Conservation (phyloP, 73 alveolate genomes). For the Vitrella brassicaformis region DNA sequence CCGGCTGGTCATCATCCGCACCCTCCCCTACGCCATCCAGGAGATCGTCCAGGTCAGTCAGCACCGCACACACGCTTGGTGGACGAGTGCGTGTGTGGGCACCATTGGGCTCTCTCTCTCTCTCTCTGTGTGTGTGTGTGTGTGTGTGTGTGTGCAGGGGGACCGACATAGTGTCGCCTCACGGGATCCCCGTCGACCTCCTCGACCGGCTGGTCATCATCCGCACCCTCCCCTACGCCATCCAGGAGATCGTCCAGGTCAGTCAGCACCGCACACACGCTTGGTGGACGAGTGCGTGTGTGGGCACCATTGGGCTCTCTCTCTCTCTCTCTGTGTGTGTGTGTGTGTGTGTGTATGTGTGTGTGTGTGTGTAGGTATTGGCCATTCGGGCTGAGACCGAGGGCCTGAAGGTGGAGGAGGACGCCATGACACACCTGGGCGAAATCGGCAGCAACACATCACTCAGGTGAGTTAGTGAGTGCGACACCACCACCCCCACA, state of each 20-base stretch:
- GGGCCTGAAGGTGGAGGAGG: conserved; percentile 83
- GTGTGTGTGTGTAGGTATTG: conserved; percentile 9
- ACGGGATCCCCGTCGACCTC: conserved; percentile 97
- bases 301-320: too few species aligned
- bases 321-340: background rate
- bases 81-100: background rate
- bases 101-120: background rate
- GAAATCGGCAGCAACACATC: conserved; percentile 49
- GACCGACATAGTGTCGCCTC: conserved; percentile 93
- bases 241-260: conserved; percentile 91
- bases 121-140: background rate
- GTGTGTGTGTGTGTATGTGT: conserved; percentile 2
- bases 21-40: conserved; percentile 85
- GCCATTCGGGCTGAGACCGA: conserved; percentile 92
- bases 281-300: background rate
- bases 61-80: background rate
- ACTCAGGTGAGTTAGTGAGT: conserved; percentile 44
- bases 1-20: conserved; percentile 88
- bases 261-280: too few species aligned
- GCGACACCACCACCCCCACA: too few species aligned
- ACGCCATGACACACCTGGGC: conserved; percentile 82
- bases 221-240: conserved; percentile 86
- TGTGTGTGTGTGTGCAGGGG: conserved; percentile 57
- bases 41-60: conserved; percentile 87
- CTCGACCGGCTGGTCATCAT: conserved; percentile 91